Evolutionary conservation across 495 filamentous ascomycete species (phyloP), one percentile per base, ranked within the genome.

Genomic region (Choiromyces venosus): DNA sequence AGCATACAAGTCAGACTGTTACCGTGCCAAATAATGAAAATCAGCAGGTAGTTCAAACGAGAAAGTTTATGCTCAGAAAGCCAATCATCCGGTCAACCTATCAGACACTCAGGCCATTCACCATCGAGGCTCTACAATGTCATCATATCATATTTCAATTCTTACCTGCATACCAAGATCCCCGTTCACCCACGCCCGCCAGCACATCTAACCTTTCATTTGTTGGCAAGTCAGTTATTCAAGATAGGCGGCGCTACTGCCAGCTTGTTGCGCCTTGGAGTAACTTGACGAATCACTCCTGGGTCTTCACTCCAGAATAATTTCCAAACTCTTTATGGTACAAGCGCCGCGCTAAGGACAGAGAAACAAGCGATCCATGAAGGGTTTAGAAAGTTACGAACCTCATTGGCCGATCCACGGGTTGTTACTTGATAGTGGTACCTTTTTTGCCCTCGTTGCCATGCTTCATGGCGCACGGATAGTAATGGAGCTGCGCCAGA

Each of bases 81-180:
- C n/a, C 0, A 3, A 44, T 16, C 16, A 46, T 46, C 44, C 19
- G 1, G 21, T 2, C 44, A 7, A 8, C 7, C 1, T 52, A 52
- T 25, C 21, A 52, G n/a, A 52, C 7, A 25, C 7, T n/a, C 21
- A 52, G n/a, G 10, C 42, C 42, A 44, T 19, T 19, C 42, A 16
- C 42, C 44, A n/a, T n/a, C 10, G 44, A 52, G 44, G 6, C 8
- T 2, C 6, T 12, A 56, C n/a, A 56, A 56, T 56, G 46, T 33
- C 52, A 29, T 33, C 52, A n/a, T n/a, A n/a, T n/a, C n/a, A 61
- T 61, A 61, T 61, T 61, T 61, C 52, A 16, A 61, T 61, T 61
- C 52, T 61, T 61, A 18, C 10, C 9, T 3, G 2, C 52, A 9
- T 4, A 29, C 4, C 52, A 29, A 10, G 29, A 25, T 29, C 29